Percentiles rank a stretch among this genome's conserved stretches.
Conservation (phyloP, 192 early-diverging fungal species). For the Dimargaris cristalligena region DNA sequence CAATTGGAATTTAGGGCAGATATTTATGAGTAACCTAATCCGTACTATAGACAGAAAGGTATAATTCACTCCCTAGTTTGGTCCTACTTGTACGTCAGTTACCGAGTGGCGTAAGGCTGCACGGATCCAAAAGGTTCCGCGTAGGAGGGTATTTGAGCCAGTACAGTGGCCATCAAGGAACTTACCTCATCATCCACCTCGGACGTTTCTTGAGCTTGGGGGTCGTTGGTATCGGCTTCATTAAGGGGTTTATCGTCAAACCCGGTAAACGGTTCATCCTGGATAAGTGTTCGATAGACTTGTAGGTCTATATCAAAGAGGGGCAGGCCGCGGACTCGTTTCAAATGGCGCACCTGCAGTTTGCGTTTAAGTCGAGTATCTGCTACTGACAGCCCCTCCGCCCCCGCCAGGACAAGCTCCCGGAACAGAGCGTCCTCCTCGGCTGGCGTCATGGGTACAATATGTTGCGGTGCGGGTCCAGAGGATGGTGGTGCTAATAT, state of each 20-base stretch:
- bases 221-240: too few relatives aligned
- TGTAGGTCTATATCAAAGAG: conserved; percentile 53
- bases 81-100: too few relatives aligned
- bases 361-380: conserved; percentile 19
- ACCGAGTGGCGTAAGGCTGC: too few relatives aligned
- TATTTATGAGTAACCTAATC: not conserved
- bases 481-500: conserved; percentile 6
- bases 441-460: conserved; percentile 18
- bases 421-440: conserved; percentile 31
- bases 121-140: too few relatives aligned
- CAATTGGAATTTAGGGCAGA: not conserved
- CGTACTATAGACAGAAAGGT: not conserved
- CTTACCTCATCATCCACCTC: too few relatives aligned
- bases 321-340: conserved; percentile 39
- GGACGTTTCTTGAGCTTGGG: too few relatives aligned
- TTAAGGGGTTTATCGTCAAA: too few relatives aligned
- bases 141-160: too few relatives aligned
- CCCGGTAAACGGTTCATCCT: not conserved
- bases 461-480: conserved; percentile 25
- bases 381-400: conserved; percentile 12
- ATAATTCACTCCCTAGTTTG: not conserved
- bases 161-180: too few relatives aligned
- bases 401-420: conserved; percentile 30
- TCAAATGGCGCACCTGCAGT: conserved; percentile 35
- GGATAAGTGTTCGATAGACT: conserved; percentile 7